Evolutionary conservation across 2,329 filamentous ascomycete species (phyloP), one percentile per base, ranked within the genome.

Genomic region (Ophiostoma fasciatum): DNA sequence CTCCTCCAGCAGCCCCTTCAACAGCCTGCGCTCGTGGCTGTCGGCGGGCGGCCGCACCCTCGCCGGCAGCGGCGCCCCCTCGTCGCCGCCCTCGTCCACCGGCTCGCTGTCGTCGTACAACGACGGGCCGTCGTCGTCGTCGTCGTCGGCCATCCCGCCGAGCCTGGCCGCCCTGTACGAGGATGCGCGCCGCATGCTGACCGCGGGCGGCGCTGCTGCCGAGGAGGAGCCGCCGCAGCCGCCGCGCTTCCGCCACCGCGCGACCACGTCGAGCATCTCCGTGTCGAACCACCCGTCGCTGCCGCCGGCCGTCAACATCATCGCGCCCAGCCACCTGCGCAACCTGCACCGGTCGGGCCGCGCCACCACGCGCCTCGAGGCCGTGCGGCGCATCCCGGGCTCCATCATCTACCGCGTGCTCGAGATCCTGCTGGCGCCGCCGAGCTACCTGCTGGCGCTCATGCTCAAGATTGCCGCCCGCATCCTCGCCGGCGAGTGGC

Each of bases 391-490:
- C 29, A 59, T 79, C 21, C 70, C 74, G 1, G 61, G 71, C 34
- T 68, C 74, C 4, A 69, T 93, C 21, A 68, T 93, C 19, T 71
- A 78, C 38, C 87, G 82, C 56, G 85, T 84, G 0, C 76, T 72
- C 43, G 75, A 82, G 35, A 67, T 90, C 21, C 66, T 93, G 4
- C 60, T 94, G 12, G 75, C 81, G 0, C 84, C 84, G n/a, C 84
- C 87, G 0, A 71, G 78, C 13, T 74, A 87, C 47, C 67, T 93
- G 2, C 70, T 93, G 25, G 66, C 73, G 19, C 62, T 93, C 28
- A 85, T 94, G 66, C 67, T 94, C 5, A 74, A 75, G 38, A 82
- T 94, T 38, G 82, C 85, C 1, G 77, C 81, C 0, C 75, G 72
- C 42, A 83, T 94, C 42, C 69, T 76, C 1, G 64, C 64, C 21